Percentiles rank a stretch among this genome's conserved stretches.
Conservation (phyloP, 495 filamentous ascomycete species). For the Mycothermus thermophilus region DNA sequence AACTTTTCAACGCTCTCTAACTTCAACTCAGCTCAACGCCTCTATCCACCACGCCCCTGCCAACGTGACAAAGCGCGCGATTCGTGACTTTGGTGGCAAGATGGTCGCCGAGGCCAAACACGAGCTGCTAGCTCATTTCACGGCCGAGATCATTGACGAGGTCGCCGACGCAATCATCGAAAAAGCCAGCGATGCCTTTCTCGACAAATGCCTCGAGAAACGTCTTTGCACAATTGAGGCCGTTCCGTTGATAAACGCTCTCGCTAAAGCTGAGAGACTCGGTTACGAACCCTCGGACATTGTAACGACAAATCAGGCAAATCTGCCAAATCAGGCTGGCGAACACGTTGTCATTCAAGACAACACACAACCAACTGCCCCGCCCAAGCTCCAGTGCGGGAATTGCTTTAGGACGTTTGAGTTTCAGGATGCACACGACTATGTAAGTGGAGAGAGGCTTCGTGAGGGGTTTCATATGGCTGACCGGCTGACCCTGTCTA, state of each 20-base stretch:
- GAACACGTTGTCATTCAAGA: slow-evolving; percentile 19
- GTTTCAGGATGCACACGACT: slow-evolving; percentile 19
- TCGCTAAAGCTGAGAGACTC: slow-evolving; percentile 36
- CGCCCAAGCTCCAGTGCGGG: slow-evolving; percentile 18
- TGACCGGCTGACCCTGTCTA: slow-evolving; percentile 4
- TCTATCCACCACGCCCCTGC: slow-evolving; percentile 30
- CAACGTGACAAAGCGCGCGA: slow-evolving; percentile 24
- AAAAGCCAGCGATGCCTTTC: slow-evolving; percentile 32
- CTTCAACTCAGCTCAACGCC: slow-evolving; percentile 27
- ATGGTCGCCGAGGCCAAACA: slow-evolving; percentile 28
- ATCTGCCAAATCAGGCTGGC: slow-evolving; percentile 24
- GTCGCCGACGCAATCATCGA: slow-evolving; percentile 25
- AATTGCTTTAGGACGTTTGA: slow-evolving; percentile 29
- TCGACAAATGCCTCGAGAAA: slow-evolving; percentile 32
- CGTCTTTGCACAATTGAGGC: slow-evolving; percentile 35
- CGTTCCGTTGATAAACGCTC: slow-evolving; percentile 32
- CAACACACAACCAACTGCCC: not conserved
- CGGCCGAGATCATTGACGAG: slow-evolving; percentile 23
- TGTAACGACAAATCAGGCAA: too few relatives aligned
- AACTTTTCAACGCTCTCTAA: too few relatives aligned
- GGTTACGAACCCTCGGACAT: slow-evolving; percentile 33
- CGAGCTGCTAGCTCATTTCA: slow-evolving; percentile 28
- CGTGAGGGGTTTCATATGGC: not conserved
- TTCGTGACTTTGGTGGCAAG: slow-evolving; percentile 32
- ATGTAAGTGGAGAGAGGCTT: slow-evolving; percentile 30